These are phyloP conservation scores for Hypoxylon lienhwacheense DNA, from an alignment of 495 filamentous ascomycete species.

Conservation along the genomic window DNA sequence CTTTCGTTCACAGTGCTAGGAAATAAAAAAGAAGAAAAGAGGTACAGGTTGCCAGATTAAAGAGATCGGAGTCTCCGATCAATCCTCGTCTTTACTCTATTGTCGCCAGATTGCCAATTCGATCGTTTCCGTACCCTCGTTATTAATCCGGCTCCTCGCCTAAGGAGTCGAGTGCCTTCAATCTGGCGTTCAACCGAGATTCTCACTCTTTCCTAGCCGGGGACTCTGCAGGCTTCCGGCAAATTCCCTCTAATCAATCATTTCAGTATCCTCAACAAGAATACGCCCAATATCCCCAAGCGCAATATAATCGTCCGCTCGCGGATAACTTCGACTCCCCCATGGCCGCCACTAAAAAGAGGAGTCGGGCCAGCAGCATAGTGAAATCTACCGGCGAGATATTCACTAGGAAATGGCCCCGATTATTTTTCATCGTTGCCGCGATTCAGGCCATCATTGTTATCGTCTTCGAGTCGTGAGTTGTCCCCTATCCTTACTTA, in stretches of 20 bases:
- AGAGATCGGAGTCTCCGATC: conserved; percentile 3
- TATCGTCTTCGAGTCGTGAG: conserved; percentile 84
- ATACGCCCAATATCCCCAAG: conserved; percentile 32
- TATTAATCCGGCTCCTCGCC: conserved; percentile 32
- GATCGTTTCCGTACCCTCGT: conserved; percentile 16
- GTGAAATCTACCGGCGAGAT: conserved; percentile 43
- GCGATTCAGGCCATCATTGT: conserved; percentile 75
- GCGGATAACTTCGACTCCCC: conserved; percentile 58
- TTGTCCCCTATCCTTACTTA: conserved; percentile 15
- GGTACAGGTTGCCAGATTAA: conserved; percentile 15
- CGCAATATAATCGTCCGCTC: conserved; percentile 26
- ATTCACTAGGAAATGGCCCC: conserved; percentile 83
- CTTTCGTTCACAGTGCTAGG: conserved; percentile 1
- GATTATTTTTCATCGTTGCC: conserved; percentile 76
- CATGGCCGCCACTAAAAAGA: conserved; percentile 24
- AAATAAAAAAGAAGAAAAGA: background rate
- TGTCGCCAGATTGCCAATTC: conserved; percentile 8
- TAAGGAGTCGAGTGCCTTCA: conserved; percentile 35
- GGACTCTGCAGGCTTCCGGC: conserved; percentile 36
- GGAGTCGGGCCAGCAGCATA: conserved; percentile 32
- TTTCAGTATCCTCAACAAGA: conserved; percentile 31
- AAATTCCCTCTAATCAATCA: conserved; percentile 38
- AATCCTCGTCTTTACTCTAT: background rate
- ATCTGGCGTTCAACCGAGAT: conserved; percentile 39
- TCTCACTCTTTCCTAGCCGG: conserved; percentile 33